phyloP scores from a whole-genome alignment of 202 grass and related monocot genomes.

The Hordeum pubiflorum region DNA sequence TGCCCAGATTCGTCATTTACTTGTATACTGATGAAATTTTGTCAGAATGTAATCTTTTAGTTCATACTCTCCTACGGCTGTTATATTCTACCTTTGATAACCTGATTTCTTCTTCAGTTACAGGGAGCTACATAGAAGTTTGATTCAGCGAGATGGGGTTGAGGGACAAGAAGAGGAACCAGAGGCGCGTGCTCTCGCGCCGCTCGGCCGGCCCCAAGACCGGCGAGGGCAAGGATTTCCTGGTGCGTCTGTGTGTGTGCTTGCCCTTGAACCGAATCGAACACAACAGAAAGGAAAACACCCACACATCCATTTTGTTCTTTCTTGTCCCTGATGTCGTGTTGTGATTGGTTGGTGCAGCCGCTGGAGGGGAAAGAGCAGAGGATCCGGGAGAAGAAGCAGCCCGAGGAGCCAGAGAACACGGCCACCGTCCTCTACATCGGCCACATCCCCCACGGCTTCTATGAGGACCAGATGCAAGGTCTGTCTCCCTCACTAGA shows the following conservation, averaged over 20 bases:
- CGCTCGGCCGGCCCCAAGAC: constrained; percentile 18
- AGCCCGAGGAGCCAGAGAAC: constrained; percentile 40
- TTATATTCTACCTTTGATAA: no score
- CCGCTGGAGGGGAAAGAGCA: constrained; percentile 54
- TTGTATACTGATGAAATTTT: no score
- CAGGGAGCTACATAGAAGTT: background rate
- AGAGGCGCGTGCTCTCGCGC: constrained; percentile 41
- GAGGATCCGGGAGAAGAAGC: constrained; percentile 25
- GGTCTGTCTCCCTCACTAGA: constrained; percentile 10
- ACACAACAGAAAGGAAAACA: background rate
- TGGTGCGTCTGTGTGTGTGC: background rate
- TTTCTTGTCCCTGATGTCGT: background rate
- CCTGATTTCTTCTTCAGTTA: background rate
- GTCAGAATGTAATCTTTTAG: no score
- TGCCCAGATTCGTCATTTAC: no score
- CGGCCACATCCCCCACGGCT: constrained; percentile 91
- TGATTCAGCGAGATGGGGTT: constrained; percentile 22
- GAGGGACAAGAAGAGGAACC: constrained; percentile 49
- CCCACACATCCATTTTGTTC: background rate
- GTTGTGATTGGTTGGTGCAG: constrained; percentile 25
- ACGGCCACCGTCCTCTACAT: constrained; percentile 67
- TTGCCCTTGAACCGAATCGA: background rate
- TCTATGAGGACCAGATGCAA: constrained; percentile 94
- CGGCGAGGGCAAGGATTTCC: constrained; percentile 39
- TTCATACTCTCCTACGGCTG: no score